Base-by-base conservation (phyloP, 139 green algal genomes). In the Tetradesmus obliquus region DNA sequence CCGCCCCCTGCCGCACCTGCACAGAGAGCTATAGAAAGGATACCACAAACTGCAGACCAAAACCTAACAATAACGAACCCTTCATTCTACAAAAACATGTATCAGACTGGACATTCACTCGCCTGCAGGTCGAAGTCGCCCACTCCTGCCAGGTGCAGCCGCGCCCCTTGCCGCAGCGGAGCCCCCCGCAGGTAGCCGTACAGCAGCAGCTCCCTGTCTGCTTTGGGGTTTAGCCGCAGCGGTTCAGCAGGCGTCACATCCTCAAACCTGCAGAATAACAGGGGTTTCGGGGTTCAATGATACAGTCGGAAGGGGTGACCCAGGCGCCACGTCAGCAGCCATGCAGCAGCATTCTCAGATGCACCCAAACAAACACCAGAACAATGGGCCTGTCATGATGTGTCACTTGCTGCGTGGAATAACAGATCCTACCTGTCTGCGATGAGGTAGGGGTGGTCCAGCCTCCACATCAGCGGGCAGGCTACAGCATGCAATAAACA, bases 151-250 rank as follows among this genome's bases (percentile, higher is more conserved):
- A 94, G 45, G 94, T 99, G 98, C 81, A 99, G 94, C 5, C 96
- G 93, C 9, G 94, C 76, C 6, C 93, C 95, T 0, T 91, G 86
- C 92, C 97, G 97, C 66, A 99, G 87, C 92, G 98, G 98, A 79
- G 92, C 92, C 54, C 98, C 98, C 1, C 98, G 95, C 88, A 99
- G 90, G 93, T 98, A 99, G 22, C 98, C 98, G 91, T 99, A 99
- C 82, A 99, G 83, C 15, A 97, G 90, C 53, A 99, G 93, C 0
- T 97, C 95, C 8, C 98, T 94, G 95, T 99, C 97, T 90, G 93
- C 96, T 58, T 97, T 97, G 72, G 97, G 96, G 92, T 98, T 93
- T 19, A 89, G 79, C 2, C 93, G 90, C 24, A 99, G 90, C 15
- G 90, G 72, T 84, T 98, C 97, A 24, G 93, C 88, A 19, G 95